Base-by-base conservation (phyloP, 345 rosid genomes). In the Firmiana major region DNA sequence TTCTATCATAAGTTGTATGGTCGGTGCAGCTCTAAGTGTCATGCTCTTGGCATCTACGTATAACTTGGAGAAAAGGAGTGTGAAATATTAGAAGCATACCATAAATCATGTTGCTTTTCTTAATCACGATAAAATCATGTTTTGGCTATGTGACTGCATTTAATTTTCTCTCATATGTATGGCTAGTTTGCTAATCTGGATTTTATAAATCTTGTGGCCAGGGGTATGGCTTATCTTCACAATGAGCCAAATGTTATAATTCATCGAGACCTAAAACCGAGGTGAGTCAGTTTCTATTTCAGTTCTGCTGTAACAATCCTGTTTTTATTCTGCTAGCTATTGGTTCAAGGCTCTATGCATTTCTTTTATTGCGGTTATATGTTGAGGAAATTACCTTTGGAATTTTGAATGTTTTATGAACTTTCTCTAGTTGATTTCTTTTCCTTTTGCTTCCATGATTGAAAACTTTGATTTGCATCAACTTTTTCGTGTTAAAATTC, bases 221-320 rank as follows among this genome's bases (percentile, higher is more conserved):
- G 99, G 83, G 99, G 99, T 79, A 93, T 96, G 97, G 92, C 98
- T 40, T 96, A 91, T 89, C 94, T 96, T 79, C 99, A 96, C 82
- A 96, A 90, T 83, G 99, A 96, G 74, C 99, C 99, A 40, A 93
- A 96, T 84, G 98, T 96, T 79, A 91, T 96, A 71, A 83, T 96
- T 83, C 99, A 96, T 79, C 83, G 98, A 78, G 99, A 95, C 79
- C 88, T 95, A 75, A 93, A 95, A 82, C 99, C 98, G 77, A 93
- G 98, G 99, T 93, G 81, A 82, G 84, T 67, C 28, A 15, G 21
- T 34, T 71, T 48, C 28, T 79, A 49, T 21, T 74, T 31, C 28
- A 28, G 69, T 75, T 74, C 62, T 63, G 49, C 21, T 71, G 63
- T 11, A 68, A 11, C 5, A 55, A 26, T 45, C 38, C 22, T 12